Conservation (phyloP, 1,139 yeast species). For the Kodamaea sp. region DNA sequence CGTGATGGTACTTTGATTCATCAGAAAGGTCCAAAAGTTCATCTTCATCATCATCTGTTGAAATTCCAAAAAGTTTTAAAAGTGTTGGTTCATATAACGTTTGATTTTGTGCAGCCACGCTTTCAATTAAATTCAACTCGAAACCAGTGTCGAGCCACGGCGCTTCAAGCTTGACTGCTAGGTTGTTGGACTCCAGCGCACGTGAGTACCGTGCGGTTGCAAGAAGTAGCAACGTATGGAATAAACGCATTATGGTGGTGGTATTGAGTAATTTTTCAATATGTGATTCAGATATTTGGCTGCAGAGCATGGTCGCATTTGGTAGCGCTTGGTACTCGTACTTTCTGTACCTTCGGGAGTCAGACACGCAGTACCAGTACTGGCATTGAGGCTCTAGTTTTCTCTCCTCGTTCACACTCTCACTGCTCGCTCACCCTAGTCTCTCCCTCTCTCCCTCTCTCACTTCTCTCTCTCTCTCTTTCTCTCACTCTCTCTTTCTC, state of each 20-base stretch:
- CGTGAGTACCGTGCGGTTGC: background rate
- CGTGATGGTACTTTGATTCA: slow-evolving; percentile 27
- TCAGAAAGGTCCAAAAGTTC: slow-evolving; percentile 3
- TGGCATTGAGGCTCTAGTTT: too few relatives aligned
- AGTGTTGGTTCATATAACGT: slow-evolving; percentile 48
- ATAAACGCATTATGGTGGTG: background rate
- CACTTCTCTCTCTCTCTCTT: too few relatives aligned
- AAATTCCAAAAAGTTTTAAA: slow-evolving; percentile 32
- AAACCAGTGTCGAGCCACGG: slow-evolving; percentile 41
- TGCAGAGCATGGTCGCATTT: too few relatives aligned
- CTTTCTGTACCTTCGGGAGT: too few relatives aligned
- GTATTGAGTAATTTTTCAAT: background rate
- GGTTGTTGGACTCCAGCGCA: slow-evolving; percentile 1
- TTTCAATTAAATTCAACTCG: slow-evolving; percentile 50
- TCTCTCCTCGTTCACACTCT: too few relatives aligned
- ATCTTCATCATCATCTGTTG: slow-evolving; percentile 24
- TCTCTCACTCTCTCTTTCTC: too few relatives aligned
- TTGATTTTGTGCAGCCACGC: slow-evolving; percentile 47
- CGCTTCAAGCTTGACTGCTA: slow-evolving; percentile 17
- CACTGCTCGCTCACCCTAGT: too few relatives aligned
- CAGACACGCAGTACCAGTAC: too few relatives aligned
- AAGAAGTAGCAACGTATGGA: background rate
- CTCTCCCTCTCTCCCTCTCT: too few relatives aligned
- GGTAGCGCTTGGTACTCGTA: too few relatives aligned
- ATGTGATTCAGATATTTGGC: too few relatives aligned